These are phyloP conservation scores for Diplogelasinospora grovesii DNA, from an alignment of 495 filamentous ascomycete species.

Conservation along the genomic window DNA sequence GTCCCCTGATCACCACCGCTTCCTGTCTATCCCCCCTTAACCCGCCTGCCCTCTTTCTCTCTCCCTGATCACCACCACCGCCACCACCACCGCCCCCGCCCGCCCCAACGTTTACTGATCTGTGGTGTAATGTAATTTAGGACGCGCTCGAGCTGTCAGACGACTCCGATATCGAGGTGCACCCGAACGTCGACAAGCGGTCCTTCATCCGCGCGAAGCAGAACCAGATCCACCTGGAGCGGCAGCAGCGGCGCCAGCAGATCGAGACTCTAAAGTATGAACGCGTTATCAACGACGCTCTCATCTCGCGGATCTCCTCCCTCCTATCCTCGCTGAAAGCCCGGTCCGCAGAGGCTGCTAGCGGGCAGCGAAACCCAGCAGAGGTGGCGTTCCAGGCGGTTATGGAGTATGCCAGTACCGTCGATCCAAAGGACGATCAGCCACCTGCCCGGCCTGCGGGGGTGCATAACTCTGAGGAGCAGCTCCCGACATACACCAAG, in stretches of 20 bases:
- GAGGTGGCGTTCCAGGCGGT: constrained; percentile 81
- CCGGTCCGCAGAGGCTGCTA: constrained; percentile 60
- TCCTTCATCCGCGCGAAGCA: constrained; percentile 99
- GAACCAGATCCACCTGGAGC: constrained; percentile 88
- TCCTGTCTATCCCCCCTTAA: background rate
- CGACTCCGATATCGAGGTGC: constrained; percentile 96
- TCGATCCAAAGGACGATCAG: constrained; percentile 64
- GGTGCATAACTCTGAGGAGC: constrained; percentile 66
- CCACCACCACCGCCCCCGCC: background rate
- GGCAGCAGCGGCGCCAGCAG: constrained; percentile 72
- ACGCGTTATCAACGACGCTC: constrained; percentile 83
- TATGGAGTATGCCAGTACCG: constrained; percentile 59
- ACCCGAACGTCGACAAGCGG: constrained; percentile 97
- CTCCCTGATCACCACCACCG: no score
- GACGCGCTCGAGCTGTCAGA: constrained; percentile 92
- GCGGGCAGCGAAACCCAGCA: constrained; percentile 56
- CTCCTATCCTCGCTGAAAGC: constrained; percentile 64
- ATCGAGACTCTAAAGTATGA: constrained; percentile 92
- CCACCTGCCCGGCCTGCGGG: constrained; percentile 66
- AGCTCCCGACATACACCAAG: constrained; percentile 76
- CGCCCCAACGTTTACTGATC: background rate
- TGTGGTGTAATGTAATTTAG: constrained; percentile 31
- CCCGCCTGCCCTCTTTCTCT: no score
- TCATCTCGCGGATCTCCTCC: constrained; percentile 72
- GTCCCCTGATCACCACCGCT: background rate